Base-by-base conservation (phyloP, 441 rosid genomes). In the Populus hybrid region DNA sequence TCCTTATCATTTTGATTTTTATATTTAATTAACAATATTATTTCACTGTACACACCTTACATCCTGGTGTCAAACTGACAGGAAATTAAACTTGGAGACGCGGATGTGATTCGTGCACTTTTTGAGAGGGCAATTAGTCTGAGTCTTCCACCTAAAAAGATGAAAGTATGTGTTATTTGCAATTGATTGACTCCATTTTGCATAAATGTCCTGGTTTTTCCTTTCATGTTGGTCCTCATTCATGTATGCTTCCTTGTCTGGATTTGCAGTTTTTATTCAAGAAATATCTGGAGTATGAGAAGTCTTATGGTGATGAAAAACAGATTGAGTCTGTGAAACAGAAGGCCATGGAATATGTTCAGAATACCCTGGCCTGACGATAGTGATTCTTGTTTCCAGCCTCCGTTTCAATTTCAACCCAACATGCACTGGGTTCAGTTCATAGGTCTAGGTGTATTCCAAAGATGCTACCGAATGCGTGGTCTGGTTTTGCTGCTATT, bases 81-180 rank as follows among this genome's bases (percentile, higher is more conserved):
- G 99, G 98, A 96, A 83, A 92, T 91, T 78, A 88, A 87, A 75
- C 86, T 88, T 5, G 97, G 93, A 83, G 98, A 96, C 46, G 83
- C 72, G 1, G 98, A 92, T 67, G 79, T 90, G 53, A 90, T 85
- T 61, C 94, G 92, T 7, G 75, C 91, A 18, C 85, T 96, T 65
- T 96, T 96, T 73, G 98, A 94, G 85, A 91, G 98, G 75, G 98
- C 98, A 64, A 91, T 84, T 71, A 93, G 93, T 83, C 87, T 93
- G 88, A 97, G 94, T 87, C 90, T 97, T 53, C 91, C 94, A 4
- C 89, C 94, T 7, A 92, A 91, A 83, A 96, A 92, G 84, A 94
- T 96, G 88, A 93, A 91, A 85, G 99, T 96, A 70, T 7, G 84
- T 79, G 61, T 53, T 1, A 18, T 53, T 18, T 6, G 61, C 19